Percentiles rank a stretch among this genome's conserved stretches.
phyloP scores from a whole-genome alignment of 345 rosid genomes.

The Lumnitzera littorea region DNA sequence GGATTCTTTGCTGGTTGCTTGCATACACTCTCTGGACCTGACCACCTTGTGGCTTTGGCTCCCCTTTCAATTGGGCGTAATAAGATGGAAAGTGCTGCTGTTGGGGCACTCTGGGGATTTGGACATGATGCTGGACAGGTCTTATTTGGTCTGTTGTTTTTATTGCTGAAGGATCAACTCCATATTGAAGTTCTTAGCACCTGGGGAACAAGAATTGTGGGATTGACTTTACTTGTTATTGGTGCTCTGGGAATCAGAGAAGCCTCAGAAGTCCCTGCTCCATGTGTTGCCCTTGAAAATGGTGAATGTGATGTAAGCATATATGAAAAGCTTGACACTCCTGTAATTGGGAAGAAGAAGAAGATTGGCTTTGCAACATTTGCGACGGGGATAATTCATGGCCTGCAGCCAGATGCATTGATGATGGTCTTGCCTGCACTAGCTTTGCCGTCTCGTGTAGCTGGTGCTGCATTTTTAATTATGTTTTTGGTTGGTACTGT shows the following conservation, averaged over 20 bases:
- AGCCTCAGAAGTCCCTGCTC: slow-evolving; percentile 73
- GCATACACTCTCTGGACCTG: slow-evolving; percentile 93
- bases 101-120: slow-evolving; percentile 99
- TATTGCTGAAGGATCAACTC: slow-evolving; percentile 77
- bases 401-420: slow-evolving; percentile 90
- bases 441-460: slow-evolving; percentile 86
- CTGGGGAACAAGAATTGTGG: slow-evolving; percentile 94
- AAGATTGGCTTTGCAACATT: slow-evolving; percentile 89
- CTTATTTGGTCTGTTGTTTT: slow-evolving; percentile 73
- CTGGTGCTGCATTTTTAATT: slow-evolving; percentile 76
- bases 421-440: slow-evolving; percentile 96
- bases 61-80: slow-evolving; percentile 93
- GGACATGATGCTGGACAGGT: slow-evolving; percentile 98
- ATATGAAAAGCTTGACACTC: slow-evolving; percentile 41
- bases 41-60: slow-evolving; percentile 95
- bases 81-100: slow-evolving; percentile 75
- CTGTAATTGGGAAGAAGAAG: slow-evolving; percentile 60
- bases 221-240: slow-evolving; percentile 65
- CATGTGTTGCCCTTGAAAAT: slow-evolving; percentile 71
- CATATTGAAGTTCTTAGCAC: slow-evolving; percentile 73
- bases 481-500: slow-evolving; percentile 93
- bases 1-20: slow-evolving; percentile 96
- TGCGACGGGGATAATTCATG: slow-evolving; percentile 89
- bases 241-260: slow-evolving; percentile 88
- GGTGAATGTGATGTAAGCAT: slow-evolving; percentile 55